These are phyloP conservation scores for Paecilomyces variotii DNA, from an alignment of 2,329 filamentous ascomycete species.

Conservation along the genomic window DNA sequence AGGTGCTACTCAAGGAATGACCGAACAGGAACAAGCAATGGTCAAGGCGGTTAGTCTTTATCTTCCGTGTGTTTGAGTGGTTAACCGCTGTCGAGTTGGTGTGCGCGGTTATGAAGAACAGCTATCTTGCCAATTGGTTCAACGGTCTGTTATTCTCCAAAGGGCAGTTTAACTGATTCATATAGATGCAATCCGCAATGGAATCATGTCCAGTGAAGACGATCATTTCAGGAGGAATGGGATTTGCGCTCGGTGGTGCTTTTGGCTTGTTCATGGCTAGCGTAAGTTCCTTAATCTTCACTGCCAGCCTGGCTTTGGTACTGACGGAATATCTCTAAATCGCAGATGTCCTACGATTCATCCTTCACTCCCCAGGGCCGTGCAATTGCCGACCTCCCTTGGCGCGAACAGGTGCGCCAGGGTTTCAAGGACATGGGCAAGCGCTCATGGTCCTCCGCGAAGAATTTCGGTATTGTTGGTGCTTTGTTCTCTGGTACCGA, in stretches of 20 bases:
- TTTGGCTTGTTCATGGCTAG: slow-evolving; percentile 98
- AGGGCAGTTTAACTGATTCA: not conserved
- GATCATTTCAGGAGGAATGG: slow-evolving; percentile 82
- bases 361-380: slow-evolving; percentile 58
- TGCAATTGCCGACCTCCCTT: slow-evolving; percentile 58
- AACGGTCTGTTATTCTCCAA: not conserved
- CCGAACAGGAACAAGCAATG: slow-evolving; percentile 41
- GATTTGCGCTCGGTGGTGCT: slow-evolving; percentile 84
- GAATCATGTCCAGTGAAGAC: slow-evolving; percentile 89
- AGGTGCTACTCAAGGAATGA: slow-evolving; percentile 30
- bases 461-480: slow-evolving; percentile 92
- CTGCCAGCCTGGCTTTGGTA: not conserved
- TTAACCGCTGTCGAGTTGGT: not conserved
- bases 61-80: not conserved
- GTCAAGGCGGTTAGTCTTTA: slow-evolving; percentile 34
- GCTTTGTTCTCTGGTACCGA: slow-evolving; percentile 87
- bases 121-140: not conserved
- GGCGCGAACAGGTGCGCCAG: slow-evolving; percentile 70
- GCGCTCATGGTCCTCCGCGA: slow-evolving; percentile 72
- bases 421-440: slow-evolving; percentile 94
- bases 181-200: slow-evolving; percentile 73
- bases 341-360: slow-evolving; percentile 97
- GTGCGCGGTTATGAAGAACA: not conserved
- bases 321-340: not conserved
- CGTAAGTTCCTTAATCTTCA: slow-evolving; percentile 47